These are phyloP conservation scores for Cladorrhinum samala DNA, from an alignment of 495 filamentous ascomycete genomes.

Conservation along the genomic window DNA sequence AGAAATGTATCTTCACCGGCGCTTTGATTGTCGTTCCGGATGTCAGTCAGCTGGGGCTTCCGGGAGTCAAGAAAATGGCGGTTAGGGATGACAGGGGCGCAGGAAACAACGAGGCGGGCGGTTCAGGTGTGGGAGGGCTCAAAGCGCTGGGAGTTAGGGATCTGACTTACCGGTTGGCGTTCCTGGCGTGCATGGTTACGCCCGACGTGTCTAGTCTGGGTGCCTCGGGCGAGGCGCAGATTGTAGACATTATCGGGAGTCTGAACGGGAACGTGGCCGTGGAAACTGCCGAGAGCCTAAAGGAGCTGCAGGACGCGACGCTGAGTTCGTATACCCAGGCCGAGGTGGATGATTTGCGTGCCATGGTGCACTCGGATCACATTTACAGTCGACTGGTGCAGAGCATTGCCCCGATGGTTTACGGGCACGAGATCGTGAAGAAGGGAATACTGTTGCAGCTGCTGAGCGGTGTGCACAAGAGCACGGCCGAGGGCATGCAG, in stretches of 20 bases:
- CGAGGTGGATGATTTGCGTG: conserved; percentile 86
- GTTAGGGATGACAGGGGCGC: conserved; percentile 76
- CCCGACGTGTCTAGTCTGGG: conserved; percentile 77
- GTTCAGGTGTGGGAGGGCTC: conserved; percentile 76
- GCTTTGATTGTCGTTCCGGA: conserved; percentile 95
- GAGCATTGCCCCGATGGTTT: conserved; percentile 94
- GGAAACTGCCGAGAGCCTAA: conserved; percentile 61
- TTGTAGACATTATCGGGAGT: conserved; percentile 69
- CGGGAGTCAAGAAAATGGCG: conserved; percentile 78
- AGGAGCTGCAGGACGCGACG: conserved; percentile 83
- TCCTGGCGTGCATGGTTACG: conserved; percentile 94
- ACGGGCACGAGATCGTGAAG: conserved; percentile 95
- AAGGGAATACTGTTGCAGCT: conserved; percentile 92
- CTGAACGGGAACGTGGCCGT: conserved; percentile 62
- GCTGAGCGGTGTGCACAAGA: conserved; percentile 88
- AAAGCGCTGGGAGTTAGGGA: conserved; percentile 92
- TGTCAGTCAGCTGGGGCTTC: conserved; percentile 89
- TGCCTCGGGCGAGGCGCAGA: conserved; percentile 35
- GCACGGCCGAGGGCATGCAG: conserved; percentile 83
- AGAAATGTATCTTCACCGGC: conserved; percentile 96
- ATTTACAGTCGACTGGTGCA: conserved; percentile 92
- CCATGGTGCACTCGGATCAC: conserved; percentile 90
- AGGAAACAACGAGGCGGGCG: conserved; percentile 77
- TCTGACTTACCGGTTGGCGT: conserved; percentile 93
- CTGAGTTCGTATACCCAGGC: conserved; percentile 71